Base-by-base conservation (phyloP, 495 filamentous ascomycete genomes). In the Penicillium bovifimosum region DNA sequence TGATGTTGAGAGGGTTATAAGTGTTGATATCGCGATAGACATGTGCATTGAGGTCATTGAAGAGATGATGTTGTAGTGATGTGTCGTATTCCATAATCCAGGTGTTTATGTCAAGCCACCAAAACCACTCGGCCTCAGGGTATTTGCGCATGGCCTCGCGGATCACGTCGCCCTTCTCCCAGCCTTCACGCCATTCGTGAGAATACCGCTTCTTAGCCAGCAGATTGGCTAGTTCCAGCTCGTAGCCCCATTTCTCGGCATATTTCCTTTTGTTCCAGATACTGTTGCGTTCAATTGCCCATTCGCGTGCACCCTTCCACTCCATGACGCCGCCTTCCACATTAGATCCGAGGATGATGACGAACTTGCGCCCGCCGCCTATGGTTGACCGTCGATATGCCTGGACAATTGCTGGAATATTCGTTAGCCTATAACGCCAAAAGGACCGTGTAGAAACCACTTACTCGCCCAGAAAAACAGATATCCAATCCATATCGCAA, bases 31-130 rank as follows among this genome's bases (percentile, higher is more conserved):
- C 92, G 59, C 95, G 90, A 73, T 99, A 99, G 17, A 87, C 86
- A 56, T 83, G 80, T 17, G 80, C 71, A 16, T 74, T 73, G 44
- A 99, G 78, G 54, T 88, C 68, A 64, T 88, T 83, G 78, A 97
- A 96, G 54, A 99, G 79, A 68, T 96, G 92, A 28, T 78, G 77
- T 61, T 96, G 90, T 31, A 99, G 79, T 2, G 93, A 96, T 64
- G 91, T 88, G 8, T 84, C 86, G 11, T 89, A 87, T 60, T 99
- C 92, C 95, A 99, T 97, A 60, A 99, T 85, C 68, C 95, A 96
- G 14, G 95, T 99, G 66, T 96, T 92, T 9, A 97, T 82, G 66
- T 99, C 93, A 34, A 99, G 76, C 95, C 95, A 99, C 93, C 93
- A 99, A 60, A 99, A 93, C 93, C 93, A 99, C 76, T 99, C 91